Evolutionary conservation across 1,139 yeast species (phyloP), one percentile per base, ranked within the genome.

Genomic region (Candida dubliniensis): DNA sequence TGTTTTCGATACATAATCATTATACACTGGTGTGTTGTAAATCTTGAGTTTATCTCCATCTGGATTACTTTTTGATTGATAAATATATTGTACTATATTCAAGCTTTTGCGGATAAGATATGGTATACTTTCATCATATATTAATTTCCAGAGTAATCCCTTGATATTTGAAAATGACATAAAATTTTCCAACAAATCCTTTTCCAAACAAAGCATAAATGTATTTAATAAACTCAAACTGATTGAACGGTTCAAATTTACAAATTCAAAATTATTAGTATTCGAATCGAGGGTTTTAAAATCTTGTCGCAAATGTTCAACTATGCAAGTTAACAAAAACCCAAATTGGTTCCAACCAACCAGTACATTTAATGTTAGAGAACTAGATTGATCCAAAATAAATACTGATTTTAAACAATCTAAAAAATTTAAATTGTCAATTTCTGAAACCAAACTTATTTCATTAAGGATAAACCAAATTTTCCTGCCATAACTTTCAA

Each of bases 401-500:
- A 72, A 42, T 1, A 69, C 52, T 2, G 76, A 60, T 46, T 61
- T 64, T 36, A 71, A 55, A 38, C 55, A 51, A 41, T 64, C 65
- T 4, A 56, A 40, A n/a, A 55, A 42, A 14, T 38, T 43, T 10
- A 45, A 39, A 31, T 47, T 50, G n/a, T 39, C 41, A 10, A 40
- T 47, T 31, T 33, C 40, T 11, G 30, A 23, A 7, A 32, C 36
- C 29, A 44, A 38, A 34, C 47, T 48, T 7, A 52, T 42, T 23
- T 58, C 54, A 12, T 49, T 46, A 4, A 67, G 46, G 0, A 69
- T 52, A 44, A 66, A 67, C 70, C 75, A 70, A 7, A 70, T 46
- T 47, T 65, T 68, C 38, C 73, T 56, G 15, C 67, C 59, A 34
- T 56, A 55, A 30, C 65, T 58, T 41, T 71, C 76, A 37, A 71